Conservation (phyloP, 1,139 yeast species). For the Sugiyamaella xylanicola region DNA sequence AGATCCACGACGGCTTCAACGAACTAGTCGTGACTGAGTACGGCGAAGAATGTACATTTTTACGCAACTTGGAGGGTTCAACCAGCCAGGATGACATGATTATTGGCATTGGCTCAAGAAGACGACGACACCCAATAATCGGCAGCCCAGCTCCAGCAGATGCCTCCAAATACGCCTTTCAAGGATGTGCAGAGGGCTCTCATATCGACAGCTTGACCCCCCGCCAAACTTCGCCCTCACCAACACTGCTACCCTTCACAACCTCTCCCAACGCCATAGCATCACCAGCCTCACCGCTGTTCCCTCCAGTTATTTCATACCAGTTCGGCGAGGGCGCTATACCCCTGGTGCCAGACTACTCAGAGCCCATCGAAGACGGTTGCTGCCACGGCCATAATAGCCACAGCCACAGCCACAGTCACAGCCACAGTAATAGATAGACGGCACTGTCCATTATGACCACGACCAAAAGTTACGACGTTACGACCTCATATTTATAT, state of each 20-base stretch:
- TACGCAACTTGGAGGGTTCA: constrained; percentile 18
- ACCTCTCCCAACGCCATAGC: constrained; percentile 1
- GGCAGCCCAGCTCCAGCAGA: constrained; percentile 9
- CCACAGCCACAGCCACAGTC: not conserved
- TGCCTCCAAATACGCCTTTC: constrained; percentile 16
- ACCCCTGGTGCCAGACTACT: constrained; percentile 34
- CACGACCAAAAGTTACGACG: constrained; percentile 2
- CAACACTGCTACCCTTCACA: constrained; percentile 6
- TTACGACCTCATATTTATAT: constrained; percentile 9
- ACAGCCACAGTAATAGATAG: not conserved
- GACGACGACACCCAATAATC: constrained; percentile 13
- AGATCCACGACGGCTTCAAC: constrained; percentile 18
- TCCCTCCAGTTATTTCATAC: constrained; percentile 32
- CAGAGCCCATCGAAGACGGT: constrained; percentile 20
- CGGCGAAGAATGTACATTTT: constrained; percentile 26
- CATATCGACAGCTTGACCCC: not conserved
- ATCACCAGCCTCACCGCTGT: constrained; percentile 21
- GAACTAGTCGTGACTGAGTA: constrained; percentile 19
- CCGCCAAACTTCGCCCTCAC: not conserved
- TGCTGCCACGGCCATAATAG: not conserved
- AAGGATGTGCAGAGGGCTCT: not conserved
- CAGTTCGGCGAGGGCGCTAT: constrained; percentile 33
- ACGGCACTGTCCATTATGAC: not conserved
- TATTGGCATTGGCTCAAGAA: constrained; percentile 10
- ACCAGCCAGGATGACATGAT: constrained; percentile 17